Evolutionary conservation across 257 asterid genomes (phyloP), one percentile per base, ranked within the genome.

Genomic region (Petunia axillaris): DNA sequence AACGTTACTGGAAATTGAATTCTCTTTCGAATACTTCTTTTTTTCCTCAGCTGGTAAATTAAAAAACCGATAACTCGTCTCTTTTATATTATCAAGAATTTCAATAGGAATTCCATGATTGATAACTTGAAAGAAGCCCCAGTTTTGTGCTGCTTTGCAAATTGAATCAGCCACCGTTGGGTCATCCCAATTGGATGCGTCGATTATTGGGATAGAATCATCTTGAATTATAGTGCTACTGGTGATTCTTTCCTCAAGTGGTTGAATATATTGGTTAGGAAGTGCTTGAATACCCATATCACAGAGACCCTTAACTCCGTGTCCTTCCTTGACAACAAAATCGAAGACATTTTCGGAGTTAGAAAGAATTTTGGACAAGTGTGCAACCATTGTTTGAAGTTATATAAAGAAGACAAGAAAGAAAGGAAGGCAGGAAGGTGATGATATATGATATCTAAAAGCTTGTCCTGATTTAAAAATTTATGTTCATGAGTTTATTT

Each of bases 91-190:
- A 6, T 85, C 85, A 16, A 86, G 82, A 14, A 81, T 65, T 35
- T 79, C 73, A 63, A 79, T 38, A 8, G 84, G 84, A 4, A 86
- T 63, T 5, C 84, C 87, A 39, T 84, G 87, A 81, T 84, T 82
- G 7, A 81, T 81, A 39, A 83, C 52, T 57, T 86, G 87, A 76
- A 83, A 86, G 75, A 86, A 79, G 11, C 87, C 87, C 83, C 81
- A 78, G 1, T 78, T 80, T 59, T 80, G 82, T 0, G 89, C 86
- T 4, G 87, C 84, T 35, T 63, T 35, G 50, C 84, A 83, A 4
- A 86, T 79, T 46, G 52, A 11, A 15, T 70, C 57, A 2, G 76
- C 79, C 35, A 86, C 84, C 16, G 52, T 67, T 4, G 86, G 86
- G 16, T 79, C 82, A 54, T 74, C 63, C 82, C 78, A 83, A 13